A percentile compares a stretch with the other conserved stretches of the same genome.
These are phyloP conservation scores for Pleoardoris graminearum DNA, from an alignment of 2,329 filamentous ascomycete genomes.

Conservation along the genomic window DNA sequence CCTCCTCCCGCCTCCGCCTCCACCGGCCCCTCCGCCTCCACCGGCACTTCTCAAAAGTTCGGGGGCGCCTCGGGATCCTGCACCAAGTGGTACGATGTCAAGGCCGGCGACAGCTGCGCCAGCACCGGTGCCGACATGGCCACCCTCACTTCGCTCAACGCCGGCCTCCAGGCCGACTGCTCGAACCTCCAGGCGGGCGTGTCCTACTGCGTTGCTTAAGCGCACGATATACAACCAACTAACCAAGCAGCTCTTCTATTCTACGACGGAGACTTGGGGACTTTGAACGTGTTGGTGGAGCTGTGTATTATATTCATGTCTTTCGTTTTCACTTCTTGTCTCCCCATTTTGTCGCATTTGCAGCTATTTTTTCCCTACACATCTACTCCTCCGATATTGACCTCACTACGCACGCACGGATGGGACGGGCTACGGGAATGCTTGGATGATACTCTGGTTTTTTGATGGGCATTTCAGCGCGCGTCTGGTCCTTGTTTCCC, in stretches of 20 bases:
- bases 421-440: not conserved
- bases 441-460: not conserved
- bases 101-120: constrained; percentile 38
- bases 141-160: constrained; percentile 37
- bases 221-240: not conserved
- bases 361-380: constrained; percentile 2
- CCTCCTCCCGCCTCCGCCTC: constrained; percentile 1
- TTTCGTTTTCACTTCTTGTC: constrained; percentile 10
- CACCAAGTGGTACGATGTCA: constrained; percentile 37
- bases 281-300: constrained; percentile 12
- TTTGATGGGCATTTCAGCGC: constrained; percentile 7
- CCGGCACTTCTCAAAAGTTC: too few species aligned
- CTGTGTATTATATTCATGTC: constrained; percentile 5
- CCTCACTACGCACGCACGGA: constrained; percentile 5
- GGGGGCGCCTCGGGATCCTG: constrained; percentile 27
- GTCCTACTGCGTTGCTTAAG: constrained; percentile 39
- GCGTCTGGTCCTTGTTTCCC: not conserved
- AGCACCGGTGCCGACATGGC: constrained; percentile 33
- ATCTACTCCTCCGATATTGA: constrained; percentile 1
- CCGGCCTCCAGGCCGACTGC: constrained; percentile 35
- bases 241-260: constrained; percentile 7
- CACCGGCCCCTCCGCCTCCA: constrained; percentile 5
- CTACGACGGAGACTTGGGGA: constrained; percentile 6
- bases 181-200: constrained; percentile 45
- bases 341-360: constrained; percentile 4